Conservation (phyloP, 305 asterid species). For the Fraxinus greggii region DNA sequence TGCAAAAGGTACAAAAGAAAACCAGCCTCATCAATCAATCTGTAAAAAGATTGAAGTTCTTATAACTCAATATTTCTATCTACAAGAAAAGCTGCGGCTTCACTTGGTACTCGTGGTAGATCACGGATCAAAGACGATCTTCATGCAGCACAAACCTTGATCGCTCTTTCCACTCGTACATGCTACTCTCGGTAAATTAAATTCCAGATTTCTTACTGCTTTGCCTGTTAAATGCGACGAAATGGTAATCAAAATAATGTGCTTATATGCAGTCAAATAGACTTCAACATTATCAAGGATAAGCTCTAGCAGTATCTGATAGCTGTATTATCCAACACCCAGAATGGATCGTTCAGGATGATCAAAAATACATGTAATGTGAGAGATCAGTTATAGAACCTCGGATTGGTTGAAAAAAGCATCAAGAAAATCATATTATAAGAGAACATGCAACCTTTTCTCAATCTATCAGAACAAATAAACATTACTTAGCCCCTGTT, state of each 20-base stretch:
- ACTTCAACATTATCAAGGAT: too few relatives aligned
- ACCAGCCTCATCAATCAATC: not conserved
- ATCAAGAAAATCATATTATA: not conserved
- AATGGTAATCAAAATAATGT: not conserved
- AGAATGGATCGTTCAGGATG: too few relatives aligned
- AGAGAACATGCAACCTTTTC: not conserved
- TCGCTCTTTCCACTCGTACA: not conserved
- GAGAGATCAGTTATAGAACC: too few relatives aligned
- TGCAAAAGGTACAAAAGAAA: not conserved
- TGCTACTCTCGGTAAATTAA: not conserved
- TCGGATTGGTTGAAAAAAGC: not conserved
- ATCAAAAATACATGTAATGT: too few relatives aligned
- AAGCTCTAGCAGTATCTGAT: too few relatives aligned
- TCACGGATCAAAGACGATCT: constrained; percentile 13
- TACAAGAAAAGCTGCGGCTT: constrained; percentile 20
- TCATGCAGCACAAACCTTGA: constrained; percentile 33
- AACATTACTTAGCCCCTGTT: not conserved
- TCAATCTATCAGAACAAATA: not conserved
- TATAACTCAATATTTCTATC: constrained; percentile 16
- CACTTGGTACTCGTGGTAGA: not conserved
- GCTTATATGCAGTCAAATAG: not conserved
- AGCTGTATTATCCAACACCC: too few relatives aligned
- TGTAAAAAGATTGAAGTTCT: constrained; percentile 2
- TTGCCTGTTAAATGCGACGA: constrained; percentile 22
- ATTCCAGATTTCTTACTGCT: constrained; percentile 23